Conservation (phyloP, 1,284 basidiomycete genomes). For the Amylostereum areolatum region DNA sequence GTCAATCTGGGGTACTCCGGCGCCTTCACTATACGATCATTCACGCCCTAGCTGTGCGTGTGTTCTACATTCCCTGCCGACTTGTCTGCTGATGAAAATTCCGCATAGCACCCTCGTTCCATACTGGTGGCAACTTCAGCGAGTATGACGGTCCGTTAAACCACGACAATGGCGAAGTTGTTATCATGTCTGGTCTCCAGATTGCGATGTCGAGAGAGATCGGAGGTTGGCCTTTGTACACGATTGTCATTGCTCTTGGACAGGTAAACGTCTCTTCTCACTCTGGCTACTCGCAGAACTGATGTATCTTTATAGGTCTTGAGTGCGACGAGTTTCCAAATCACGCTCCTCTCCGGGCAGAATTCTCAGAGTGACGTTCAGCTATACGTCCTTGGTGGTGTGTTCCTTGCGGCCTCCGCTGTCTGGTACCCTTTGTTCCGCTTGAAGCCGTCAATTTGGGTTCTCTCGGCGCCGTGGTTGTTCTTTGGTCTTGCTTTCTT, state of each 20-base stretch:
- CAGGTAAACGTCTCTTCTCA: conserved; percentile 40
- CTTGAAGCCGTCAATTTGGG: conserved; percentile 81
- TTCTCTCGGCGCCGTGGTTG: conserved; percentile 81
- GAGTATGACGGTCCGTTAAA: conserved; percentile 35
- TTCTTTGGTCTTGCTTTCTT: conserved; percentile 89
- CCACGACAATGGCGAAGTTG: conserved; percentile 45
- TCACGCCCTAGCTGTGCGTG: conserved; percentile 72
- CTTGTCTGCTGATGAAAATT: conserved; percentile 7
- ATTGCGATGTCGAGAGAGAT: conserved; percentile 75
- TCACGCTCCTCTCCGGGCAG: conserved; percentile 80
- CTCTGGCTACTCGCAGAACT: conserved; percentile 5
- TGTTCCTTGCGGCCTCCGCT: conserved; percentile 80
- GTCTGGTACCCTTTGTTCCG: conserved; percentile 92
- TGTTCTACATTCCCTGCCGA: not conserved
- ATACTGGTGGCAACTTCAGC: conserved; percentile 42
- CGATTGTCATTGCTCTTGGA: conserved; percentile 80
- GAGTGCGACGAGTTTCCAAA: conserved; percentile 90
- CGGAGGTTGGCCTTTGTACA: conserved; percentile 84
- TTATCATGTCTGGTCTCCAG: conserved; percentile 76
- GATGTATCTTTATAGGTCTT: conserved; percentile 48
- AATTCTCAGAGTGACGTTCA: conserved; percentile 78
- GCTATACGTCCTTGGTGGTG: conserved; percentile 83
- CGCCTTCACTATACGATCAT: conserved; percentile 59
- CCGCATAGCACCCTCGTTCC: conserved; percentile 50
- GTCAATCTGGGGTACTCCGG: conserved; percentile 72